Evolutionary conservation across 257 asterid genomes (phyloP), one percentile per base, ranked within the genome.

Genomic region (Galeopsis tetrahit): DNA sequence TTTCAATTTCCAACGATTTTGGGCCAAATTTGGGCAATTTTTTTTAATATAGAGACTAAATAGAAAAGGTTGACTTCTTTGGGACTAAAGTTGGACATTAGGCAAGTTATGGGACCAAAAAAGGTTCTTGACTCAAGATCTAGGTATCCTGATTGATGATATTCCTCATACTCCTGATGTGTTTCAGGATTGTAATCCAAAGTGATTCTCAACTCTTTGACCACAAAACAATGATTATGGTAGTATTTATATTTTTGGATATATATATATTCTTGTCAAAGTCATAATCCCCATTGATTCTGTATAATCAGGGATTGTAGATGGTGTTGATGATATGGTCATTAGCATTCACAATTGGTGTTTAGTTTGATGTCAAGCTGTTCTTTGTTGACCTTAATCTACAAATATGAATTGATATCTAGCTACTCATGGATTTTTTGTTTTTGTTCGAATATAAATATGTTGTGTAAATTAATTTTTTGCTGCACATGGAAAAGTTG

Each of bases 351-450:
- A 48, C n/a, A 31, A 17, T 55, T 55, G 11, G 61, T 35, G 6
- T 49, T 14, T 52, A 65, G 43, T 36, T 39, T 38, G 42, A 60
- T 60, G 68, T 58, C 39, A 34, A 35, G 35, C 9, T 66, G 36
- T 68, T 58, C 5, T 13, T 34, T 10, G 7, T 40, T 55, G 66
- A 44, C 5, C 42, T 8, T n/a, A 14, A 58, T 59, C 13, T 7
- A 70, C 21, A 51, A 6, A 15, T 62, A 2, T 61, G 31, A 31
- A 39, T 59, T 63, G 55, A 34, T 62, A 33, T 49, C 38, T 32
- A 31, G 68, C 60, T 31, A 55, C 40, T 28, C 2, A 1, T 21
- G 63, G 51, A 13, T 11, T 69, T 21, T 21, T 21, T 21, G 28
- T 21, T 21, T 56, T 56, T 9, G 32, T 56, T 13, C 39, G 38